Evolutionary conservation across 148 eudicot species (phyloP), one percentile per base, ranked within the genome.

Genomic region (Camellia granthamiana): DNA sequence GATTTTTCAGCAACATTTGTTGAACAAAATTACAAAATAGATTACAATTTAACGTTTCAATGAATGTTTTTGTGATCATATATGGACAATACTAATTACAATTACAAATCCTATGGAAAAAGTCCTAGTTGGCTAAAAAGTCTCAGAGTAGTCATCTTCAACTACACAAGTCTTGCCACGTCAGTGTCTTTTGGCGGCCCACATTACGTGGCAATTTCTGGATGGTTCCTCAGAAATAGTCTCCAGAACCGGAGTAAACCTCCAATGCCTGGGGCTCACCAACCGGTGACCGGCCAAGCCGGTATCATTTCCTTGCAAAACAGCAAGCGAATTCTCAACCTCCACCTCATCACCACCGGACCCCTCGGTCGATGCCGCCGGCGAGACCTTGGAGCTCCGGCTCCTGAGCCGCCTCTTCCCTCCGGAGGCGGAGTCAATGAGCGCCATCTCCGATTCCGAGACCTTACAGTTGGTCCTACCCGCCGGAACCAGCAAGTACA

Each of bases 401-500:
- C 61, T 38, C 3, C 4, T 59, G 9, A n/a, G 52, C 75, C 60
- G 66, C 78, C 60, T 75, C 51, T 80, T 75, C 56, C 16, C 21
- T 49, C 16, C 21, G 2, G 38, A 61, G 65, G 72, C 58, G 16
- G 75, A 67, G 56, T 85, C 83, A 60, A 87, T 44, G 59, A 74
- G 69, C 78, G 54, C 79, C 69, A 83, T 3, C 73, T 84, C 82
- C 70, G 58, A 55, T 44, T 76, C 84, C 42, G 84, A 80, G 49
- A 81, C 80, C 77, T 81, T 78, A 18, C 74, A 68, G 77, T 83
- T 73, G 65, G 82, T 66, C 84, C 79, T 83, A 1, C 59, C 82
- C 67, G 74, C 85, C 51, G 88, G 89, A 49, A 87, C 77, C 13
- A 87, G 44, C 42, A 87, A 21, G 81, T 83, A 87, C 41, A 77